Percentiles rank a stretch among this genome's conserved stretches.
Evolutionary conservation across 345 rosid genomes (phyloP).

Genomic region (Sisymbrium altissimum): DNA sequence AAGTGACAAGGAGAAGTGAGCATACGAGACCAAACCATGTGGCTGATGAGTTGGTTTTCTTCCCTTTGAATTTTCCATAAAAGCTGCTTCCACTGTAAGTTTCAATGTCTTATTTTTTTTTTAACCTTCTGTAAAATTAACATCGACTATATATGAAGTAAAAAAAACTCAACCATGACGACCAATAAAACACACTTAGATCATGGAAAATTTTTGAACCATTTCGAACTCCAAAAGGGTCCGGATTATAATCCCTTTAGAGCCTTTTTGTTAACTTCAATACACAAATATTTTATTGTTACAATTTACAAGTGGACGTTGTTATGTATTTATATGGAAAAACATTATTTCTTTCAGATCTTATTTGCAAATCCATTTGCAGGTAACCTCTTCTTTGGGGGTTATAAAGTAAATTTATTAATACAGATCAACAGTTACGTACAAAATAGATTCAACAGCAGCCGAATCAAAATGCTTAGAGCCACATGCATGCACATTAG

Average conservation of each 20-base stretch:
- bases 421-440: no score
- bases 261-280: not conserved
- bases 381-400: not conserved
- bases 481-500: no score
- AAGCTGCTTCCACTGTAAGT: constrained; percentile 15
- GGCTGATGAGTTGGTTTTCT: constrained; percentile 29
- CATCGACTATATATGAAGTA: not conserved
- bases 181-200: not conserved
- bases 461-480: no score
- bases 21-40: constrained; percentile 43
- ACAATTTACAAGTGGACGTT: not conserved
- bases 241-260: not conserved
- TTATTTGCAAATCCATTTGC: not conserved
- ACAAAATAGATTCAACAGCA: no score
- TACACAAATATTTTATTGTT: not conserved
- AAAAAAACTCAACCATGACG: not conserved
- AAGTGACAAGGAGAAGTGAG: constrained; percentile 9
- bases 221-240: not conserved
- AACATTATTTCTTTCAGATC: not conserved
- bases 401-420: not conserved
- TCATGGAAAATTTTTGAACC: not conserved
- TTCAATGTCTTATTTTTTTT: not conserved
- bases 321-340: not conserved
- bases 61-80: constrained; percentile 22
- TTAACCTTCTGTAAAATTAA: not conserved